These are phyloP conservation scores for Aspergillus campestris DNA, from an alignment of 495 filamentous ascomycete species.

Conservation along the genomic window DNA sequence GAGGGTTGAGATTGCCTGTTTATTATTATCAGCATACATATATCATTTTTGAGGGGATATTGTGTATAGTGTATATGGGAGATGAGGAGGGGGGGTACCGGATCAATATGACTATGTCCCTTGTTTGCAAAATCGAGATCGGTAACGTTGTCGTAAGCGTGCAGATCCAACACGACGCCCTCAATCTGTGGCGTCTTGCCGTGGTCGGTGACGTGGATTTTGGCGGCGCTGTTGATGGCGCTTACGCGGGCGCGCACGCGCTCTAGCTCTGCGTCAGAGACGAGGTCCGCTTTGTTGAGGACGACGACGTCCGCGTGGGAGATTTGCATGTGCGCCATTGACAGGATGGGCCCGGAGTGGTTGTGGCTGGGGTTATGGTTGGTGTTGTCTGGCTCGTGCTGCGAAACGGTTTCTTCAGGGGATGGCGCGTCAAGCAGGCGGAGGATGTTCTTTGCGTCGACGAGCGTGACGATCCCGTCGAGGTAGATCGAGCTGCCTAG, in stretches of 20 bases:
- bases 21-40: neutral
- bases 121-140: constrained; percentile 55
- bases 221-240: constrained; percentile 85
- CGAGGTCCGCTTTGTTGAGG: constrained; percentile 89
- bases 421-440: constrained; percentile 68
- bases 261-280: constrained; percentile 58
- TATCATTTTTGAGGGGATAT: neutral
- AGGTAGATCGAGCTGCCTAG: constrained; percentile 90
- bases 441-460: constrained; percentile 90
- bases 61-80: neutral
- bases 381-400: constrained; percentile 37
- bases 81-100: constrained; percentile 27
- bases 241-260: constrained; percentile 56
- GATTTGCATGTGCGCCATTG: constrained; percentile 91
- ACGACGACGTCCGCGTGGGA: constrained; percentile 95
- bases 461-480: constrained; percentile 91
- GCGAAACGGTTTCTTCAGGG: constrained; percentile 41
- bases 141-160: constrained; percentile 81
- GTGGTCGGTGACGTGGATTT: constrained; percentile 70
- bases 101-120: constrained; percentile 76
- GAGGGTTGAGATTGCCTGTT: constrained; percentile 79
- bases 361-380: constrained; percentile 43
- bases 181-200: constrained; percentile 75
- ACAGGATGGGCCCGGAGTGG: constrained; percentile 54
- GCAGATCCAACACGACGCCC: constrained; percentile 77